phyloP scores from a whole-genome alignment of 2,329 filamentous ascomycete species.

The Monosporascus cannonballus region DNA sequence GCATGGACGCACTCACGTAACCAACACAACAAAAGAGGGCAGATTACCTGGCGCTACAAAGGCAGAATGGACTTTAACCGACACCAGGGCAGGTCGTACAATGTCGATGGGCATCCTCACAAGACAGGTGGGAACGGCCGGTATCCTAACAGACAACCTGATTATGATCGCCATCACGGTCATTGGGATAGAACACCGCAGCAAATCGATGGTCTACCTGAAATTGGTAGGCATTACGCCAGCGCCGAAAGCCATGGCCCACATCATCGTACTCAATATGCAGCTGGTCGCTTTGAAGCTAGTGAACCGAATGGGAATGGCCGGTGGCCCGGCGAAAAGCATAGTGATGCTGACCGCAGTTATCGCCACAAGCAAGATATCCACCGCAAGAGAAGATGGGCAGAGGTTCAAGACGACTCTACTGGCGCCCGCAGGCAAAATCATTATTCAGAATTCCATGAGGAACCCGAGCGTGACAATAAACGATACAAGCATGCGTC shows the following conservation, averaged over 20 bases:
- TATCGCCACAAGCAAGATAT: constrained; percentile 6
- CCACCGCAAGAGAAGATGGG: constrained; percentile 16
- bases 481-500: constrained; percentile 16
- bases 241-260: background rate
- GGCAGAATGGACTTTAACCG: background rate
- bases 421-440: constrained; percentile 5
- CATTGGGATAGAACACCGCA: background rate
- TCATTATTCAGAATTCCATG: constrained; percentile 3
- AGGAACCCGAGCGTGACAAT: constrained; percentile 5
- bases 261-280: background rate
- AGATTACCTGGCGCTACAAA: background rate
- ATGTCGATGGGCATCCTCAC: background rate
- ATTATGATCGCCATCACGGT: background rate
- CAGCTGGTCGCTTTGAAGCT: constrained; percentile 14
- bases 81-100: background rate
- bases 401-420: constrained; percentile 6
- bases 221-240: background rate
- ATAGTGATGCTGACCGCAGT: constrained; percentile 2
- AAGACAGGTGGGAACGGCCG: background rate
- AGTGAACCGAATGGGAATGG: constrained; percentile 6
- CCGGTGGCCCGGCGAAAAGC: background rate
- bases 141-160: background rate
- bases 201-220: background rate
- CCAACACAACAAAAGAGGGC: background rate
- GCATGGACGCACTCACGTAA: constrained; percentile 8